Base-by-base conservation (phyloP, 2,329 filamentous ascomycete genomes). In the Alternaria angustiovoidea region DNA sequence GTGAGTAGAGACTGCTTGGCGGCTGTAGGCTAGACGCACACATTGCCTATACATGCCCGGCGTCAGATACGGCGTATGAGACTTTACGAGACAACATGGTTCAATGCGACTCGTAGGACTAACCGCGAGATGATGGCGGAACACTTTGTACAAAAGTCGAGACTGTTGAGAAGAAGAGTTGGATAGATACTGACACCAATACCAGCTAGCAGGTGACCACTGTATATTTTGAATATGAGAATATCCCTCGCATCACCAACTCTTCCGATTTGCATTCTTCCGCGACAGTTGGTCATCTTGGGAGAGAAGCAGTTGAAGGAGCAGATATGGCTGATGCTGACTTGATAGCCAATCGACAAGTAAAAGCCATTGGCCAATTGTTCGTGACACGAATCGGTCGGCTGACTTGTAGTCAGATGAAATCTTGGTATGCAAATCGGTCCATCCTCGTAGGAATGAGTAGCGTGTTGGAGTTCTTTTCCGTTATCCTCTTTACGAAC, bases 1-100 rank as follows among this genome's bases (percentile, higher is more conserved):
- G 70, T 86, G 79, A 61, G 20, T 24, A 49, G 30, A 22, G 22
- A 18, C 20, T 49, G 46, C 14, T 24, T 22, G 16, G 22, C 7
- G 22, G 7, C 20, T 51, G n/a, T 18, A 24, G 30, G 6, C 11
- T 12, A 51, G 8, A 34, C 2, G 9, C 14, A 14, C 32, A 3
- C 3, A 38, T 16, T 22, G 24, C 22, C 20, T 36, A n/a, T 14
- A 18, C 16, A 2, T 34, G 36, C 30, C 28, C 20, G 30, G 26
- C 16, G 43, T 46, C 26, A n/a, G 43, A 30, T n/a, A 30, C 18
- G 7, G 24, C 26, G 9, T 20, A 46, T 28, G 26, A 32, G 12
- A 46, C 43, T 30, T 12, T 26, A 20, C 26, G 26, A 20, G n/a
- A 47, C 26, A 28, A 9, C 30, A 5, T 12, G 28, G 24, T 18